A percentile compares a stretch with the other conserved stretches of the same genome.
Evolutionary conservation across 306 rosid genomes (phyloP).

Genomic region (Argentina anserina): DNA sequence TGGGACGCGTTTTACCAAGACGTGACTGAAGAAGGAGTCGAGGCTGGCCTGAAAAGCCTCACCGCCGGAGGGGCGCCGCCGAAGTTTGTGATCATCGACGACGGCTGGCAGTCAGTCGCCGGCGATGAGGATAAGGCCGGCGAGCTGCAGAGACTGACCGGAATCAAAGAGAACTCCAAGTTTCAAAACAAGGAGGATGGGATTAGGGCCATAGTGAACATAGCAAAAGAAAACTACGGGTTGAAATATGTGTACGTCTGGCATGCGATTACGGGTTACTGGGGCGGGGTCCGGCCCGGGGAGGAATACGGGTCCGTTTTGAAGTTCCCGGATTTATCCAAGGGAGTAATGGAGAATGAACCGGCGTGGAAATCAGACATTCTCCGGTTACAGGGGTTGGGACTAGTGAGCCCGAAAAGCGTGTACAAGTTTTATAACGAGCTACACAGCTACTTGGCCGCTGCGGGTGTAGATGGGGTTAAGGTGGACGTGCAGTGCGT

Average conservation of each 20-base stretch:
- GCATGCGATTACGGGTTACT: slow-evolving; percentile 94
- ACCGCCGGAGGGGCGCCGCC: slow-evolving; percentile 67
- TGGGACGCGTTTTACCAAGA: slow-evolving; percentile 94
- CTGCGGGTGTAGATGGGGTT: slow-evolving; percentile 84
- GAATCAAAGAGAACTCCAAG: slow-evolving; percentile 65
- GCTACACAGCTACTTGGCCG: slow-evolving; percentile 64
- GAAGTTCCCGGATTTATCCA: slow-evolving; percentile 49
- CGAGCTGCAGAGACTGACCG: slow-evolving; percentile 45
- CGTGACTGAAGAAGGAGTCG: slow-evolving; percentile 83
- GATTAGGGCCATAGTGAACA: slow-evolving; percentile 49
- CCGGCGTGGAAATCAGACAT: slow-evolving; percentile 68
- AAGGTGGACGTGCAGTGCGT: slow-evolving; percentile 94
- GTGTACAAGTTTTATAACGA: slow-evolving; percentile 63
- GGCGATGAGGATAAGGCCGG: slow-evolving; percentile 20
- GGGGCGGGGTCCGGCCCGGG: slow-evolving; percentile 89
- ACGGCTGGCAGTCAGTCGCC: slow-evolving; percentile 83
- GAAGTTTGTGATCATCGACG: slow-evolving; percentile 83
- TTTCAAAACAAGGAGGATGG: slow-evolving; percentile 64
- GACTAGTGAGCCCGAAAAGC: slow-evolving; percentile 60
- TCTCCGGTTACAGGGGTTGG: slow-evolving; percentile 64
- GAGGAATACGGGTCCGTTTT: slow-evolving; percentile 54
- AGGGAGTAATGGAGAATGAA: slow-evolving; percentile 67
- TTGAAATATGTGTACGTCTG: slow-evolving; percentile 75
- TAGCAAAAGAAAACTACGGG: slow-evolving; percentile 61
- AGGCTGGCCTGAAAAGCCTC: slow-evolving; percentile 56